Evolutionary conservation across 2,329 filamentous ascomycete genomes (phyloP), one percentile per base, ranked within the genome.

Genomic region (Sporothrix dimorphospora): DNA sequence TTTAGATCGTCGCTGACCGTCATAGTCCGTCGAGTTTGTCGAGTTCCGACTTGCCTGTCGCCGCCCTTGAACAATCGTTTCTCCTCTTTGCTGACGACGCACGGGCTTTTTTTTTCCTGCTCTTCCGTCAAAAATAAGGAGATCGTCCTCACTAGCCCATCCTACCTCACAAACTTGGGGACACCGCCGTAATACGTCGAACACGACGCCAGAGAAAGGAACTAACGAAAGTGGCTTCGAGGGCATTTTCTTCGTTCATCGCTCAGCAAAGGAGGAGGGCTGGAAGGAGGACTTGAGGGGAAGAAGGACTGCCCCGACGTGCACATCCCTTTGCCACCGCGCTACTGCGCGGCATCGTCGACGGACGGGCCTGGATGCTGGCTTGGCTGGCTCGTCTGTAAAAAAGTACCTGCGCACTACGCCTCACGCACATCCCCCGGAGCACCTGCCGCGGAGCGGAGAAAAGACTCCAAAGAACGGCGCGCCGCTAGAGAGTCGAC

Each of bases 1-100:
- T 49, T 61, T 61, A 61, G 68, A 61, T 61, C 53, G 67, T 24
- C 63, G 16, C 16, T 9, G 24, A 24, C 21, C 11, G 21, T 34
- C 27, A 14, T n/a, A 21, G 34, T 24, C 38, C 59, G 34, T 42
- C 19, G 34, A 63, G 34, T 12, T 34, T n/a, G 57, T 63, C 38
- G 19, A 38, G 55, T 40, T 19, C 57, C 57, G 57, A 14, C 57
- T 11, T 24, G 42, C 14, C 40, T 40, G 40, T 65, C 61, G 30
- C 38, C n/a, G 38, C 59, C 21, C n/a, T 24, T 27, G 12, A 65
- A 21, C 30, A n/a, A 21, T 21, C 40, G 6, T 65, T 45, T 65
- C 42, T 19, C 49, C 21, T 71, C 49, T 63, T 69, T 55, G 71
- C 66, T 66, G 71, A 70, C 66, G 40, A 70, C 59, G 71, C 71